Conservation (phyloP, 2,329 filamentous ascomycete species). For the Botrytis squamosa region DNA sequence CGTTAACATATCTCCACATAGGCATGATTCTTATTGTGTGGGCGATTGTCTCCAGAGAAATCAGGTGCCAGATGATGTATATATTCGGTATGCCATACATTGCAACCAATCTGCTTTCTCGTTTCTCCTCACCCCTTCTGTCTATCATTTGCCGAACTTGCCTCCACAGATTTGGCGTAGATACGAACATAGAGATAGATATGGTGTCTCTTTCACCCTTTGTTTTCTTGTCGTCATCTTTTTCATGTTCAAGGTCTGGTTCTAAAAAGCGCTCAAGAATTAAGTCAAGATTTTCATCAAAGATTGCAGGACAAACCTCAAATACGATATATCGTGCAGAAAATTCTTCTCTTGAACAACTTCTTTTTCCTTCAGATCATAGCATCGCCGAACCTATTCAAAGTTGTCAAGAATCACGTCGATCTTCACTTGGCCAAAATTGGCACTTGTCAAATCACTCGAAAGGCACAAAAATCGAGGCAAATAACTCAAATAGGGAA, state of each 20-base stretch:
- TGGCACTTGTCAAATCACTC: background rate
- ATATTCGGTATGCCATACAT: constrained; percentile 4
- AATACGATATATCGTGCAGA: background rate
- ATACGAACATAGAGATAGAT: background rate
- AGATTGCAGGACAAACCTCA: background rate
- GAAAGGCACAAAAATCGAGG: background rate
- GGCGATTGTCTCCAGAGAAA: background rate
- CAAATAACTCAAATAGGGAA: background rate
- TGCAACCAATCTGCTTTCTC: background rate
- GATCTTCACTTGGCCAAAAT: background rate
- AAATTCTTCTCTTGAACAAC: constrained; percentile 11
- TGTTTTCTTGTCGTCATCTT: background rate
- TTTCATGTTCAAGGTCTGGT: background rate
- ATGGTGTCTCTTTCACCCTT: constrained; percentile 14
- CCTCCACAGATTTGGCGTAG: background rate
- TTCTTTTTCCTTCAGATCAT: constrained; percentile 8
- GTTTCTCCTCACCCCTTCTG: background rate
- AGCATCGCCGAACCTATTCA: background rate
- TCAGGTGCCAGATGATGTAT: background rate
- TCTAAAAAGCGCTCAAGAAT: background rate
- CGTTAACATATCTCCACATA: background rate
- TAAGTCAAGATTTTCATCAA: background rate
- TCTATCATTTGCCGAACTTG: background rate
- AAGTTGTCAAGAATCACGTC: background rate
- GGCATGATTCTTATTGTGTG: background rate